Conservation (phyloP, 2,329 filamentous ascomycete species). For the Penicillium sp. region DNA sequence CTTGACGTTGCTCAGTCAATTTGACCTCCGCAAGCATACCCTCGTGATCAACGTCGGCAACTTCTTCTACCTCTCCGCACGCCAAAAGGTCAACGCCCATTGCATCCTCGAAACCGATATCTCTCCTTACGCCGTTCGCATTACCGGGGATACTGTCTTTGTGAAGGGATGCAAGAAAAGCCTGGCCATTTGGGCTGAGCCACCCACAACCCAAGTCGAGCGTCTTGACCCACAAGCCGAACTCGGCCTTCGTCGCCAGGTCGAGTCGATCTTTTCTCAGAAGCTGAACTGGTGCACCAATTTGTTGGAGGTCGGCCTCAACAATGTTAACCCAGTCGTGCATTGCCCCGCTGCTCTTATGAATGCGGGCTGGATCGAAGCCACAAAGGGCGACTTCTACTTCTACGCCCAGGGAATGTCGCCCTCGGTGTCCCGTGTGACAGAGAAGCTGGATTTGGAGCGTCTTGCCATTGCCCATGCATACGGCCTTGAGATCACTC, state of each 20-base stretch:
- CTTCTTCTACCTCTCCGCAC: slow-evolving; percentile 22
- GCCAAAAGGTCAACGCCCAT: slow-evolving; percentile 18
- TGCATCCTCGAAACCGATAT: slow-evolving; percentile 20
- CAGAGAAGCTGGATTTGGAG: slow-evolving; percentile 17
- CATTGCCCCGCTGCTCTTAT: slow-evolving; percentile 19
- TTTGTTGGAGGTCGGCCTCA: slow-evolving; percentile 18
- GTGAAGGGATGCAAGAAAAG: slow-evolving; percentile 19
- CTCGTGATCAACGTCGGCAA: slow-evolving; percentile 23
- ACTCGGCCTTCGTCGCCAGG: slow-evolving; percentile 9
- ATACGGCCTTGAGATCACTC: slow-evolving; percentile 17
- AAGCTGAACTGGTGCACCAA: slow-evolving; percentile 18
- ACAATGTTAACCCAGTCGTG: slow-evolving; percentile 22
- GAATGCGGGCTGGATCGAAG: slow-evolving; percentile 22
- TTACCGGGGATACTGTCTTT: slow-evolving; percentile 12
- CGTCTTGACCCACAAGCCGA: slow-evolving; percentile 10
- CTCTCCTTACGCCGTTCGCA: slow-evolving; percentile 17
- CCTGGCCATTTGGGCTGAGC: slow-evolving; percentile 18
- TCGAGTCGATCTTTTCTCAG: slow-evolving; percentile 16
- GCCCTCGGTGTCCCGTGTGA: slow-evolving; percentile 15
- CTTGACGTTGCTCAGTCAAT: slow-evolving; percentile 9
- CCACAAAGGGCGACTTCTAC: slow-evolving; percentile 20
- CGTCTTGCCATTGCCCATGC: slow-evolving; percentile 18
- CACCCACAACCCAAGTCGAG: slow-evolving; percentile 12
- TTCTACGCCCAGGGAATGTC: slow-evolving; percentile 23
- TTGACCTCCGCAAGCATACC: slow-evolving; percentile 17